Conservation (phyloP, 441 rosid species). For the Arabidopsis hybrid region DNA sequence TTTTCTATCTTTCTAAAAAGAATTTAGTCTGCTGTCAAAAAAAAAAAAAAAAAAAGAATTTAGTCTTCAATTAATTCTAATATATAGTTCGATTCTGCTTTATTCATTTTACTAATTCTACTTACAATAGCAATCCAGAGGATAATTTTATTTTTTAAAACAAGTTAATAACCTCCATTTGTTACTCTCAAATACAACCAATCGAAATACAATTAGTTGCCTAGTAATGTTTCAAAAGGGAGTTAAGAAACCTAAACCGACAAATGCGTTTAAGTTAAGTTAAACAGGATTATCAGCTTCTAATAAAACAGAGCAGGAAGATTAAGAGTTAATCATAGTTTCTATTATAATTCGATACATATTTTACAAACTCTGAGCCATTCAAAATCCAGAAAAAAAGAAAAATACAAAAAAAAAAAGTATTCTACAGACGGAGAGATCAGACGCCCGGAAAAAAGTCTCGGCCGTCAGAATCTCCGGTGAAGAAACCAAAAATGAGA, state of each 20-base stretch:
- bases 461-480: slow-evolving; percentile 1
- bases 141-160: too few relatives aligned
- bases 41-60: too few relatives aligned
- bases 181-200: not conserved
- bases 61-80: too few relatives aligned
- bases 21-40: too few relatives aligned
- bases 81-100: too few relatives aligned
- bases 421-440: not conserved
- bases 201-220: too few relatives aligned
- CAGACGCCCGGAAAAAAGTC: slow-evolving; percentile 7
- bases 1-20: too few relatives aligned
- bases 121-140: not conserved
- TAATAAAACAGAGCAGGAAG: too few relatives aligned
- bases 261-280: not conserved
- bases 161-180: not conserved
- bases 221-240: too few relatives aligned
- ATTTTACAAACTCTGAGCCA: slow-evolving; percentile 10
- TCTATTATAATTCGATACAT: slow-evolving; percentile 5
- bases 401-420: not conserved
- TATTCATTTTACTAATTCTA: not conserved
- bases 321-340: not conserved
- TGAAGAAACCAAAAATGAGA: not conserved
- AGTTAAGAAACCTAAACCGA: not conserved
- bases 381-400: not conserved
- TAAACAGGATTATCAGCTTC: too few relatives aligned